phyloP scores from a whole-genome alignment of 2,329 filamentous ascomycete genomes.

The Nemania serpens region DNA sequence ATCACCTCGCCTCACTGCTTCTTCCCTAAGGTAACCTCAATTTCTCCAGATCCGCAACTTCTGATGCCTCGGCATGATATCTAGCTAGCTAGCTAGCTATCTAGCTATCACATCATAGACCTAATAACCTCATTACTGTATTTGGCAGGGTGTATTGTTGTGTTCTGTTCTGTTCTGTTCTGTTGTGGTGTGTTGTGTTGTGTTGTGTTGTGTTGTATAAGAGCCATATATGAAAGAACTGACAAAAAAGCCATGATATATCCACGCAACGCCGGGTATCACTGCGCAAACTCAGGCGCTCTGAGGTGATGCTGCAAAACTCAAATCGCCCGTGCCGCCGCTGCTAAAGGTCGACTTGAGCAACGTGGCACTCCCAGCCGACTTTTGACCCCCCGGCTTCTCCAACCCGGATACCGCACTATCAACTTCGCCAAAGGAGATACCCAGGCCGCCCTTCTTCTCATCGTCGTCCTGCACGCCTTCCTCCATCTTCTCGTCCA shows the following conservation, averaged over 20 bases:
- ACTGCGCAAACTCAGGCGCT: constrained; percentile 34
- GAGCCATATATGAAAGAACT: constrained; percentile 13
- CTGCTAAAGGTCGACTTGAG: constrained; percentile 42
- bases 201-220: background rate
- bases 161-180: no score
- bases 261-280: constrained; percentile 5
- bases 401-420: constrained; percentile 46
- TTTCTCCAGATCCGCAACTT: background rate
- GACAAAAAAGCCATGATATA: constrained; percentile 6
- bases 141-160: no score
- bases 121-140: background rate
- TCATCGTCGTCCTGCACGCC: constrained; percentile 38
- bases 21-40: background rate
- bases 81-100: no score
- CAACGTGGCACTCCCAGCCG: constrained; percentile 42
- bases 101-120: background rate
- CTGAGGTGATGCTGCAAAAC: constrained; percentile 36
- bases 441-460: constrained; percentile 45
- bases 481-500: constrained; percentile 54
- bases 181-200: background rate
- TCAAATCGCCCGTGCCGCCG: constrained; percentile 39
- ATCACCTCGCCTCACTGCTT: background rate
- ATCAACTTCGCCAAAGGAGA: constrained; percentile 47
- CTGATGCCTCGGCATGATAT: no score
- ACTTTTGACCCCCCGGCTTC: constrained; percentile 42